Percentiles rank a stretch among this genome's conserved stretches.
These are phyloP conservation scores for Pelagophyceae sp. DNA, from an alignment of 352 stramenopile species.

Conservation along the genomic window DNA sequence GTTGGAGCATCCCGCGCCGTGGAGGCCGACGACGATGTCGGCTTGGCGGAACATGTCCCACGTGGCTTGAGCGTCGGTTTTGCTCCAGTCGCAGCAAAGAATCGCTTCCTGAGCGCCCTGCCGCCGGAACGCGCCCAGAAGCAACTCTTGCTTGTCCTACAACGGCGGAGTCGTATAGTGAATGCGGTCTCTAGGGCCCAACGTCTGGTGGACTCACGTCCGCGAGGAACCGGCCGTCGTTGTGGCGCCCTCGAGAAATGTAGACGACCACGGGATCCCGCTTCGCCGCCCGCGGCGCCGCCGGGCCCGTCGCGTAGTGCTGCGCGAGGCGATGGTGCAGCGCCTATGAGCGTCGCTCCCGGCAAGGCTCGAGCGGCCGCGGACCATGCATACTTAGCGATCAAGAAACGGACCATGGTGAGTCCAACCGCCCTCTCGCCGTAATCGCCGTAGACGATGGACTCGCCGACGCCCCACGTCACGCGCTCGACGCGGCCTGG, in stretches of 20 bases:
- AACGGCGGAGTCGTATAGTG: too few species aligned
- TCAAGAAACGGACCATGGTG: too few species aligned
- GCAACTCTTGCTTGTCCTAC: not conserved
- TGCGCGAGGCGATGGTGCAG: not conserved
- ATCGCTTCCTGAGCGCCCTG: not conserved
- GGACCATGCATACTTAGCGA: too few species aligned
- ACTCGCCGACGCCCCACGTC: not conserved
- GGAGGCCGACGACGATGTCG: constrained; percentile 4
- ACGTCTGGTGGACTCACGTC: too few species aligned
- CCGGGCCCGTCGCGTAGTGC: not conserved
- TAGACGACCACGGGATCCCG: not conserved
- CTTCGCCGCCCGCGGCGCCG: not conserved
- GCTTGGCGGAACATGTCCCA: not conserved
- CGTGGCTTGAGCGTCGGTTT: not conserved
- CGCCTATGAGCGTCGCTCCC: too few species aligned
- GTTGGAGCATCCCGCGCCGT: not conserved
- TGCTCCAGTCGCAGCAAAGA: not conserved
- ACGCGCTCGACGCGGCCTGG: not conserved
- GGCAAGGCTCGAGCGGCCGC: too few species aligned
- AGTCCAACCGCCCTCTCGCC: not conserved
- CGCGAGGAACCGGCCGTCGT: not conserved
- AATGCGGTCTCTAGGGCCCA: too few species aligned
- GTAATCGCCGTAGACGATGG: not conserved
- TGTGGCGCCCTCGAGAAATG: not conserved
- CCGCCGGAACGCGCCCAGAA: not conserved